Evolutionary conservation across 805 yeast species (phyloP), one percentile per base, ranked within the genome.

Genomic region (Kuraishia hungarica): DNA sequence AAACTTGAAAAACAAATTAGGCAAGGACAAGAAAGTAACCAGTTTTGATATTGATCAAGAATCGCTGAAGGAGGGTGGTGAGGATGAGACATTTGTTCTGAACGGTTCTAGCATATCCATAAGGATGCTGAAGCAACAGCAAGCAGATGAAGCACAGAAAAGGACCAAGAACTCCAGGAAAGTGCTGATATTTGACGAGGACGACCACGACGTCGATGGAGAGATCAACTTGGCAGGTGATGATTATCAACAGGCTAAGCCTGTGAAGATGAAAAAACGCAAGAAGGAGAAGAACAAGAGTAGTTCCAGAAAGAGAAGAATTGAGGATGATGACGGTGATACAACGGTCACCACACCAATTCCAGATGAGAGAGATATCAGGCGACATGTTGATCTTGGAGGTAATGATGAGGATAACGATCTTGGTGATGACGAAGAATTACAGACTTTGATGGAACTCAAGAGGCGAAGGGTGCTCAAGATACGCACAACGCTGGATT

Each of bases 251-350:
- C 57, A 54, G 46, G 50, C 54, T 2, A 67, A 67, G 49, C 69
- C 69, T 10, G 55, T 67, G 17, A 68, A 67, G 58, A 66, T 67
- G 62, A 67, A 67, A 50, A 68, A 65, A 46, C 39, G 61, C 48
- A 66, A 65, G 54, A 61, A 66, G 19, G 64, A 63, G 55, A 63
- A 61, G 39, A 46, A 55, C 13, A 61, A 58, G 13, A 58, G 55
- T 19, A 50, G 54, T 2, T 22, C 55, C 5, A 59, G 56, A 46
- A 62, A 48, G 53, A 51, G 61, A 48, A 56, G 50, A 17, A 56
- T 51, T 8, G 62, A 62, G 35, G 63, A 58, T 19, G 66, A 61
- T 19, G 64, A 61, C 17, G n/a, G 11, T 17, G 11, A 13, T 6
- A 35, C n/a, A n/a, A 29, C 24, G 20, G 29, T 51, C n/a, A 4